A percentile compares a stretch with the other conserved stretches of the same genome.
These are phyloP conservation scores for Amborella trichopoda DNA, from an alignment of 164 flowering plant genomes.

Conservation along the genomic window DNA sequence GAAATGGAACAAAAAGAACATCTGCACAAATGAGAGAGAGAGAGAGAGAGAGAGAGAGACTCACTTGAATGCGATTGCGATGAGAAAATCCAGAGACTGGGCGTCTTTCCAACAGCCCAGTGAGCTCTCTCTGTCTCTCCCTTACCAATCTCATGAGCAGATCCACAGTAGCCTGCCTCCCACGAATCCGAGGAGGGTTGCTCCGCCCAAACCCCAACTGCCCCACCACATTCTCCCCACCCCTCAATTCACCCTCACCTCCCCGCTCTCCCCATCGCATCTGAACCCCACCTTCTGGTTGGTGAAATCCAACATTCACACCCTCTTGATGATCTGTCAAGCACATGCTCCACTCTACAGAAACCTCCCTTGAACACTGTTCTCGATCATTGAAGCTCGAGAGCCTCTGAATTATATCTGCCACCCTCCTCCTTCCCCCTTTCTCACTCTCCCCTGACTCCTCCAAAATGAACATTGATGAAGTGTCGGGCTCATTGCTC, in stretches of 20 bases:
- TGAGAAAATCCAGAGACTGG: slow-evolving; percentile 79
- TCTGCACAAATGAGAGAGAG: too few species aligned
- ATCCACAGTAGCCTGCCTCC: slow-evolving; percentile 82
- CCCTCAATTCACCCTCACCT: slow-evolving; percentile 42
- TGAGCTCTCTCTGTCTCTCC: slow-evolving; percentile 74
- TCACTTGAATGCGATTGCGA: slow-evolving; percentile 95
- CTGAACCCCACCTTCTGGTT: slow-evolving; percentile 7
- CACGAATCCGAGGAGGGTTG: slow-evolving; percentile 63
- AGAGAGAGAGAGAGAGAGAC: too few species aligned
- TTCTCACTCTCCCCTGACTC: slow-evolving; percentile 58
- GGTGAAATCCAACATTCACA: slow-evolving; percentile 22
- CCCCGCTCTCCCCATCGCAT: neutral
- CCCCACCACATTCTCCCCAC: slow-evolving; percentile 35
- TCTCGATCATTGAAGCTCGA: too few species aligned
- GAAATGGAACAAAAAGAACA: neutral
- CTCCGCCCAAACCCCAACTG: slow-evolving; percentile 33
- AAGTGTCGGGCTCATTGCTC: slow-evolving; percentile 56
- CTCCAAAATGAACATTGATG: slow-evolving; percentile 41
- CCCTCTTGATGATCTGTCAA: slow-evolving; percentile 21
- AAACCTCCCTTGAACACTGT: slow-evolving; percentile 64
- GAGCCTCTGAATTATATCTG: too few species aligned
- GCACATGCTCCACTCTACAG: slow-evolving; percentile 38
- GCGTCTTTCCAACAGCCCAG: slow-evolving; percentile 42
- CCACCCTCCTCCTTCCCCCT: slow-evolving; percentile 67
- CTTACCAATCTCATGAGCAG: slow-evolving; percentile 58